Percentiles rank a stretch among this genome's conserved stretches.
Evolutionary conservation across 805 yeast genomes (phyloP).

Genomic region (Sungouiozyma intestinalis): DNA sequence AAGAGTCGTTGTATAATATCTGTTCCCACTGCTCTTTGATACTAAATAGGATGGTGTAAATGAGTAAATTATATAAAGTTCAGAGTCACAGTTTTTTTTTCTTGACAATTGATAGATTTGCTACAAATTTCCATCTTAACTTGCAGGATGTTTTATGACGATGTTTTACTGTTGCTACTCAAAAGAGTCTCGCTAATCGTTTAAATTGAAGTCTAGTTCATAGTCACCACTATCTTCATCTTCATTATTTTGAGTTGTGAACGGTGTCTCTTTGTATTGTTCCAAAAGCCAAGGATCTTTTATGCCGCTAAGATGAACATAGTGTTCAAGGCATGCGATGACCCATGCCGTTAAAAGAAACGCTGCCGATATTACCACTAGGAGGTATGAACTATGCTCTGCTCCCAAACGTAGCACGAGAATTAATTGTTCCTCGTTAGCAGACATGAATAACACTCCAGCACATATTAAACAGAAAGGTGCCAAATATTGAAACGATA

Average conservation of each 20-base stretch:
- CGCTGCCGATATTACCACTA: slow-evolving; percentile 63
- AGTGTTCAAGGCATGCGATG: slow-evolving; percentile 47
- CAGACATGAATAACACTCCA: slow-evolving; percentile 83
- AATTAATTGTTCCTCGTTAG: slow-evolving; percentile 77
- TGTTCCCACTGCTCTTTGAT: too few relatives aligned
- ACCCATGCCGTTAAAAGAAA: slow-evolving; percentile 62
- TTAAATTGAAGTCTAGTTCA: slow-evolving; percentile 6
- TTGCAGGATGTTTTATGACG: too few relatives aligned
- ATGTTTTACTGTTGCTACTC: too few relatives aligned
- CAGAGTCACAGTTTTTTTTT: too few relatives aligned
- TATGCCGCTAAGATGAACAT: slow-evolving; percentile 33
- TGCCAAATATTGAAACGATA: slow-evolving; percentile 77
- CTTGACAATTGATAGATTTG: too few relatives aligned
- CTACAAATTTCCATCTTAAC: too few relatives aligned
- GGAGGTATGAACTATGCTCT: slow-evolving; percentile 74
- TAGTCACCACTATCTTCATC: background rate
- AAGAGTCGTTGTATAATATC: too few relatives aligned
- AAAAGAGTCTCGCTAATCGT: background rate
- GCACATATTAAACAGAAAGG: slow-evolving; percentile 69
- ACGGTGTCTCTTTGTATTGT: slow-evolving; percentile 3
- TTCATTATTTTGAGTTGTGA: background rate
- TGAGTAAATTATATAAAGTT: too few relatives aligned
- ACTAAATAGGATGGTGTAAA: too few relatives aligned
- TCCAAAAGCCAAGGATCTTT: slow-evolving; percentile 9
- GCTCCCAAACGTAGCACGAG: slow-evolving; percentile 66